A percentile compares a stretch with the other conserved stretches of the same genome.
These are phyloP conservation scores for Rutstroemia sp. DNA, from an alignment of 2,329 filamentous ascomycete genomes.

Conservation along the genomic window DNA sequence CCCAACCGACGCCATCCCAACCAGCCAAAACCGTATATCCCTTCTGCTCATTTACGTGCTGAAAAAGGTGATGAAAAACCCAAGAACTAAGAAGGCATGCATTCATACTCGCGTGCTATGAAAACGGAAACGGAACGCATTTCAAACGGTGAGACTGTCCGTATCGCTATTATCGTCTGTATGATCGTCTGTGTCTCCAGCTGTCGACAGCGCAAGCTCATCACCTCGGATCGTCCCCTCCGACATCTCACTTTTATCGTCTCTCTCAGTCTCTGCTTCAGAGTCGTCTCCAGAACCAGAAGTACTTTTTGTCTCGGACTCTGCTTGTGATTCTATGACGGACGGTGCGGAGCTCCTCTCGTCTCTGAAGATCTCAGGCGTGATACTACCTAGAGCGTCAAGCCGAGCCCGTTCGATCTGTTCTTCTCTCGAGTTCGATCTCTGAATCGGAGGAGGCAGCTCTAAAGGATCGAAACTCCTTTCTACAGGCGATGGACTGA, in stretches of 20 bases:
- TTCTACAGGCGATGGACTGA: constrained; percentile 41
- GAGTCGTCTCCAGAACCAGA: too few relatives aligned
- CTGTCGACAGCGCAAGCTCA: background rate
- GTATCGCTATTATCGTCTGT: background rate
- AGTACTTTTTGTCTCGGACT: background rate
- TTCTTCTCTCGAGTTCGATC: background rate
- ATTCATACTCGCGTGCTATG: background rate
- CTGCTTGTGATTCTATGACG: background rate
- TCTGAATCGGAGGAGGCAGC: constrained; percentile 1
- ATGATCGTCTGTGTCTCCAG: background rate
- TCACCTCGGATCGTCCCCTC: constrained; percentile 7
- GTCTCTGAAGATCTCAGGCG: background rate
- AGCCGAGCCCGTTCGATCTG: background rate
- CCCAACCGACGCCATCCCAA: background rate
- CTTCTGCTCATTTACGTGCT: background rate
- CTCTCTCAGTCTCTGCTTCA: background rate
- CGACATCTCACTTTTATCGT: background rate
- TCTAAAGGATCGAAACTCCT: constrained; percentile 19
- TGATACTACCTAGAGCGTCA: background rate
- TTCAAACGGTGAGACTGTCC: background rate
- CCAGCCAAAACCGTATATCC: background rate
- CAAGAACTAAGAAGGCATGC: background rate
- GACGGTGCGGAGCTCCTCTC: background rate
- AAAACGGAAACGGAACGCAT: too few relatives aligned
- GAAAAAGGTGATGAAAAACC: background rate